These are phyloP conservation scores for Aspergillus intermedius DNA, from an alignment of 2,329 filamentous ascomycete species.

Conservation along the genomic window DNA sequence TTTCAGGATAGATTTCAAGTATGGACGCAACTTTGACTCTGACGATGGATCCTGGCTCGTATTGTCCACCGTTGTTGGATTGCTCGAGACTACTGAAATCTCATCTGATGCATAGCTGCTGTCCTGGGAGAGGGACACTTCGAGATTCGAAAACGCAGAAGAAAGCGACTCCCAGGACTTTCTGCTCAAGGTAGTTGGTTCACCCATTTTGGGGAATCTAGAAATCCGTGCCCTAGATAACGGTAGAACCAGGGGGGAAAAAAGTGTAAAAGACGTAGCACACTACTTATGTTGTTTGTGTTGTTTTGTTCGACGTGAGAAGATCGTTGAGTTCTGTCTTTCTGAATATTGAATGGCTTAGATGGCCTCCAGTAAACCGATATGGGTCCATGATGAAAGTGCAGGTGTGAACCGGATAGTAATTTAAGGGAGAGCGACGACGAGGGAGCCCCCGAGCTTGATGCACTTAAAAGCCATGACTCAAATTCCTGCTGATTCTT, in stretches of 20 bases:
- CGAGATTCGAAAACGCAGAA: conserved; percentile 30
- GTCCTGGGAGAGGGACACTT: conserved; percentile 33
- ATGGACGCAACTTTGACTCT: conserved; percentile 16
- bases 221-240: not conserved
- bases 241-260: too few relatives aligned
- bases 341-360: conserved; percentile 20
- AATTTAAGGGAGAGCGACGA: conserved; percentile 23
- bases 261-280: not conserved
- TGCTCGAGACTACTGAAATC: conserved; percentile 27
- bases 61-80: conserved; percentile 16
- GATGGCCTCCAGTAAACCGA: conserved; percentile 24
- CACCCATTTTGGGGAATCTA: conserved; percentile 20
- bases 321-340: conserved; percentile 4
- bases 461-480: conserved; percentile 20
- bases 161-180: conserved; percentile 34
- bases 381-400: conserved; percentile 26
- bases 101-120: conserved; percentile 36
- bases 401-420: conserved; percentile 15
- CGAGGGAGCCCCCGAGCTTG: conserved; percentile 18
- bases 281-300: not conserved
- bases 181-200: conserved; percentile 16
- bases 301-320: conserved; percentile 2
- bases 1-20: conserved; percentile 30
- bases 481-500: not conserved
- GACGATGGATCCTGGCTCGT: conserved; percentile 17